A percentile compares a stretch with the other conserved stretches of the same genome.
Evolutionary conservation across 805 yeast species (phyloP).

Genomic region (Candida corydali): DNA sequence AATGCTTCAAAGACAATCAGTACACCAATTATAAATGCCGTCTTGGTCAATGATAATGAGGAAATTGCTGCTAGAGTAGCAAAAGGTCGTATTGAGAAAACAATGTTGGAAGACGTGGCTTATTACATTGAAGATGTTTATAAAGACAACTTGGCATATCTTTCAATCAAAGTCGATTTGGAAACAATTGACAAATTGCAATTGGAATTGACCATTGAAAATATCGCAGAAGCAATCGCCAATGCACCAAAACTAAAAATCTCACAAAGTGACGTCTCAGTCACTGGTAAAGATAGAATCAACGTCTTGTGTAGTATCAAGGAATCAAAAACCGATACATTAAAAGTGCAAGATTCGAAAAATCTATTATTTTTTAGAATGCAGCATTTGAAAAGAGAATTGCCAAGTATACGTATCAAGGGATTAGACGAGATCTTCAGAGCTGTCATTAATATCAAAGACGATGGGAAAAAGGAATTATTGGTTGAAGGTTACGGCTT

Average conservation of each 20-base stretch:
- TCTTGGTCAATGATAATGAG: constrained; percentile 85
- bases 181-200: constrained; percentile 85
- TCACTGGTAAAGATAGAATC: constrained; percentile 61
- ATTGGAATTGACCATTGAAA: constrained; percentile 80
- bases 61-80: constrained; percentile 98
- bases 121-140: constrained; percentile 92
- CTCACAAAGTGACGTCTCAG: constrained; percentile 62
- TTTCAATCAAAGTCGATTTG: constrained; percentile 78
- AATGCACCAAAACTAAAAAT: constrained; percentile 89
- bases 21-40: constrained; percentile 95
- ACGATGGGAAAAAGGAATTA: constrained; percentile 81
- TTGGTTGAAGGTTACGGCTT: constrained; percentile 97
- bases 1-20: constrained; percentile 94
- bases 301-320: constrained; percentile 53
- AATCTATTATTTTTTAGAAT: constrained; percentile 75
- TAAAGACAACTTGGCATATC: constrained; percentile 68
- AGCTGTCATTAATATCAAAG: constrained; percentile 92
- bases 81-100: constrained; percentile 95
- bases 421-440: constrained; percentile 89
- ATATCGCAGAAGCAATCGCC: constrained; percentile 77
- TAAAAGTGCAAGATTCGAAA: constrained; percentile 30
- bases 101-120: constrained; percentile 80
- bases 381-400: constrained; percentile 81
- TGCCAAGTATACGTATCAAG: constrained; percentile 86
- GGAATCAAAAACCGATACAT: constrained; percentile 33